Evolutionary conservation across 345 rosid genomes (phyloP), one percentile per base, ranked within the genome.

Genomic region (Salix viminalis): DNA sequence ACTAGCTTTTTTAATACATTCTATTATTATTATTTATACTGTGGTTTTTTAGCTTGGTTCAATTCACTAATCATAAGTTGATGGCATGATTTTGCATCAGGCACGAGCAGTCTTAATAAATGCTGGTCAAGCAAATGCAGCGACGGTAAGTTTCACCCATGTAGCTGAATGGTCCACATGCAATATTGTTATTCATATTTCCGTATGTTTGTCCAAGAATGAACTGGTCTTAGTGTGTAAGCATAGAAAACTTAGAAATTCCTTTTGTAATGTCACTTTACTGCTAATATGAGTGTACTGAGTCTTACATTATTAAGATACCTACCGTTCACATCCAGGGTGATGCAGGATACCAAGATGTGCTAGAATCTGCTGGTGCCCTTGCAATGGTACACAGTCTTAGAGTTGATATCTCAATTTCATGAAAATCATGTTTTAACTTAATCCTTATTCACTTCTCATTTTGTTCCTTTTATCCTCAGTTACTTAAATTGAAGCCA

Each of bases 61-160:
- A 60, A 5, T 23, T 34, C 0, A 36, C 18, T 39, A 28, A 60
- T 72, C 46, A 13, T 65, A 21, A 44, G 50, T 46, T 52, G 15
- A 41, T 81, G 36, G 69, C 66, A 56, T 30, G 9, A 58, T 74
- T 73, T 23, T 77, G 52, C 41, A 34, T 79, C 89, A 96, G 99
- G 96, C 94, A 37, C 97, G 96, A 70, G 98, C 96, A 12, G 96
- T 96, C 76, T 81, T 96, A 80, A 87, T 96, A 86, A 93, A 96
- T 81, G 99, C 98, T 26, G 99, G 99, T 74, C 99, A 96, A 76
- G 99, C 99, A 72, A 96, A 96, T 90, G 99, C 99, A 71, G 99
- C 98, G 73, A 96, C 98, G 70, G 99, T 96, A 88, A 87, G 90
- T 75, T 48, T 32, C 80, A 28, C 78, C 37, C 44, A 48, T 54